Evolutionary conservation across 192 early-diverging fungal genomes (phyloP).

Genomic region (Linnemannia exigua): DNA sequence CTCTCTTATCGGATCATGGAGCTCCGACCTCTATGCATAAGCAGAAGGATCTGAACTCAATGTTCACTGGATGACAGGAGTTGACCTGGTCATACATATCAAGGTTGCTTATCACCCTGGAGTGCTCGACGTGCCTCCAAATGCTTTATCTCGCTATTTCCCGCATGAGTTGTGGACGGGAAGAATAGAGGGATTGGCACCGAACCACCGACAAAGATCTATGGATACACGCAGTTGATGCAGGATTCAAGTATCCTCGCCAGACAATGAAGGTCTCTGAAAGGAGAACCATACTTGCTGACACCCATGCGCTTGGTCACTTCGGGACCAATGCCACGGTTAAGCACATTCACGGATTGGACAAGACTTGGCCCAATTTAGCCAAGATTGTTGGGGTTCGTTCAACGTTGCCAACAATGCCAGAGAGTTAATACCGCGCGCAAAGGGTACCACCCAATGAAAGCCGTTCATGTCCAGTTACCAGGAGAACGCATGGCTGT

Average conservation of each 20-base stretch:
- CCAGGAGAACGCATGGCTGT: slow-evolving; percentile 1
- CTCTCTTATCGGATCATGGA: too few relatives aligned
- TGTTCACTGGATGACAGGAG: too few relatives aligned
- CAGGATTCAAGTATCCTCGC: not conserved
- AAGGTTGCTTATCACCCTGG: slow-evolving; percentile 20
- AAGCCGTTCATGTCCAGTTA: slow-evolving; percentile 15
- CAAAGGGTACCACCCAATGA: slow-evolving; percentile 47
- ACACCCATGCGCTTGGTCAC: slow-evolving; percentile 3
- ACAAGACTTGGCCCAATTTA: not conserved
- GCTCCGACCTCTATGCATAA: too few relatives aligned
- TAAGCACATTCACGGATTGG: not conserved
- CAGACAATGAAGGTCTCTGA: slow-evolving; percentile 15
- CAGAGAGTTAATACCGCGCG: slow-evolving; percentile 25
- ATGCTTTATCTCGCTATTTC: slow-evolving; percentile 26
- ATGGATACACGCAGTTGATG: slow-evolving; percentile 13
- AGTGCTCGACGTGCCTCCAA: slow-evolving; percentile 8
- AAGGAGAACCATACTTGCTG: not conserved
- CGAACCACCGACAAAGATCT: slow-evolving; percentile 1
- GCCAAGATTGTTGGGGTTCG: slow-evolving; percentile 8
- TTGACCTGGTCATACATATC: slow-evolving; percentile 20
- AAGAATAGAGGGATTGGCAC: not conserved
- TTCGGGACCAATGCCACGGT: slow-evolving; percentile 23
- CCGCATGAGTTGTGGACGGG: not conserved
- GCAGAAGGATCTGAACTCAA: too few relatives aligned
- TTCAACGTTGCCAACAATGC: not conserved